Percentiles rank a stretch among this genome's conserved stretches.
phyloP scores from a whole-genome alignment of 345 rosid species.

The Eucalyptus coolabah region DNA sequence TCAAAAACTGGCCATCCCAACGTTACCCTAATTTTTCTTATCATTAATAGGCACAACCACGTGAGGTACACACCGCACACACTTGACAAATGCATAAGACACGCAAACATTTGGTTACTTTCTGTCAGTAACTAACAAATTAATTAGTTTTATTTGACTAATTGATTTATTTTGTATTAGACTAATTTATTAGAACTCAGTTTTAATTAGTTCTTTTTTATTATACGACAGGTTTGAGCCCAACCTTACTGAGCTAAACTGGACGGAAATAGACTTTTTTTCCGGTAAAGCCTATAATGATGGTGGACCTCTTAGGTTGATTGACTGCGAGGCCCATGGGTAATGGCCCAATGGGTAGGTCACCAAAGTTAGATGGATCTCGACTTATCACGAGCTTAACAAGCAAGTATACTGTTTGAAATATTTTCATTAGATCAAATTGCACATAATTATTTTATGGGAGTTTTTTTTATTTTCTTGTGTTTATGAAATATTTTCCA shows the following conservation, averaged over 20 bases:
- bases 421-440: background rate
- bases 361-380: background rate
- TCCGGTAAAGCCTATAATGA: background rate
- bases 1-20: background rate
- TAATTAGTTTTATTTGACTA: background rate
- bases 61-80: accelerated
- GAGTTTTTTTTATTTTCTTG: background rate
- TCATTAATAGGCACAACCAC: background rate
- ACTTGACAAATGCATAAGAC: background rate
- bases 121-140: background rate
- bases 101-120: background rate
- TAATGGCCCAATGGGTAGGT: background rate
- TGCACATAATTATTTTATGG: background rate
- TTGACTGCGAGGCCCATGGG: background rate
- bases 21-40: background rate
- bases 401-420: background rate
- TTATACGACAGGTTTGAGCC: background rate
- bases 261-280: background rate
- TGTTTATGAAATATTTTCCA: background rate
- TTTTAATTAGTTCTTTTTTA: background rate
- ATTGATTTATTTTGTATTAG: background rate
- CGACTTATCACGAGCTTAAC: background rate
- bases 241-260: background rate
- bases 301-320: background rate
- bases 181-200: background rate